A percentile compares a stretch with the other conserved stretches of the same genome.
phyloP scores from a whole-genome alignment of 202 grass and related monocot species.

The Eragrostis tef region DNA sequence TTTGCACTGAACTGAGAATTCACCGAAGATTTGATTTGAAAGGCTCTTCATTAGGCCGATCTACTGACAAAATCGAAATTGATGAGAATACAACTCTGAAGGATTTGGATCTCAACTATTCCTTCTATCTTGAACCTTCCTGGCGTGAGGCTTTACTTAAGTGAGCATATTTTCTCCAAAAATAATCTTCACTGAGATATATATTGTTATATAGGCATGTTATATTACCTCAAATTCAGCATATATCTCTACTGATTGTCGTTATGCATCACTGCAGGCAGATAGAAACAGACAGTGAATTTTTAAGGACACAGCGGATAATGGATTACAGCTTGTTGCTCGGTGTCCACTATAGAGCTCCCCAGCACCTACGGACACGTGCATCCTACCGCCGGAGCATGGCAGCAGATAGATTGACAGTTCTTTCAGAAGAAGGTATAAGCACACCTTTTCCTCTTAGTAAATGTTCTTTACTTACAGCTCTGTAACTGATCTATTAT shows the following conservation, averaged over 20 bases:
- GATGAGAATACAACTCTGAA: slow-evolving; percentile 94
- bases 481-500: background rate
- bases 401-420: slow-evolving; percentile 62
- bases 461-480: slow-evolving; percentile 10
- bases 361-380: slow-evolving; percentile 62
- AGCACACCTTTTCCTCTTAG: background rate
- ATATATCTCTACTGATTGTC: background rate
- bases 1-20: slow-evolving; percentile 96
- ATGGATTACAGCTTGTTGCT: slow-evolving; percentile 98
- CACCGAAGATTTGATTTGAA: slow-evolving; percentile 96
- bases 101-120: slow-evolving; percentile 94
- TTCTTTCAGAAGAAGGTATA: slow-evolving; percentile 81
- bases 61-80: slow-evolving; percentile 91
- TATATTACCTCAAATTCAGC: slow-evolving; percentile 20
- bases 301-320: slow-evolving; percentile 77
- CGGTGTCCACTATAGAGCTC: slow-evolving; percentile 94
- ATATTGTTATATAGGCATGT: slow-evolving; percentile 17
- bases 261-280: slow-evolving; percentile 59
- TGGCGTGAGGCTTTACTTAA: slow-evolving; percentile 93
- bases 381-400: slow-evolving; percentile 54
- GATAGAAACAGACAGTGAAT: slow-evolving; percentile 83
- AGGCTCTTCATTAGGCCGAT: slow-evolving; percentile 91
- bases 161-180: slow-evolving; percentile 53
- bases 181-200: slow-evolving; percentile 21
- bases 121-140: slow-evolving; percentile 96